Conservation (phyloP, 805 yeast genomes). For the Schwanniomyces sp. region DNA sequence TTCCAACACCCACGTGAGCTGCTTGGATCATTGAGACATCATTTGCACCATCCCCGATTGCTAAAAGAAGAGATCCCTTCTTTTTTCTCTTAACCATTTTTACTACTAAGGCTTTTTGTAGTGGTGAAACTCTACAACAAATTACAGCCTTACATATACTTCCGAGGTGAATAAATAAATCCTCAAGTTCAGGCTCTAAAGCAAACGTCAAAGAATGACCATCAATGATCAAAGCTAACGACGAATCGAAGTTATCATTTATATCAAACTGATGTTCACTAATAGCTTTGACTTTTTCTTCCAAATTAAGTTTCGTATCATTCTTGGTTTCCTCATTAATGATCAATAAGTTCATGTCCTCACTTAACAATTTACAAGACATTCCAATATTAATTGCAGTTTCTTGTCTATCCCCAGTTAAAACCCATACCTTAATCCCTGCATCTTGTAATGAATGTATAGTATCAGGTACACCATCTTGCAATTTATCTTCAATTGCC, state of each 20-base stretch:
- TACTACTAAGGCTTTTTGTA: constrained; percentile 95
- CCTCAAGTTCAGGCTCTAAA: constrained; percentile 76
- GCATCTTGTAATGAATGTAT: constrained; percentile 94
- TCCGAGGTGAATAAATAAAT: constrained; percentile 74
- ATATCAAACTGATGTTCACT: constrained; percentile 61
- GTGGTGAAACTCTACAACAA: constrained; percentile 96
- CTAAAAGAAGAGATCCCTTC: constrained; percentile 72
- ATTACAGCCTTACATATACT: constrained; percentile 91
- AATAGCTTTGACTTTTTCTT: constrained; percentile 75
- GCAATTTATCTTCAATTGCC: constrained; percentile 96
- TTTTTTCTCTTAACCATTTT: constrained; percentile 83
- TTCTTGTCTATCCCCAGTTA: constrained; percentile 98
- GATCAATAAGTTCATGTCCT: constrained; percentile 90
- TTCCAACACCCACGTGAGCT: constrained; percentile 98
- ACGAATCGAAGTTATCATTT: constrained; percentile 59
- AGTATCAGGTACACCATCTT: constrained; percentile 98
- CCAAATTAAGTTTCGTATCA: constrained; percentile 71
- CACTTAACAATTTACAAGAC: constrained; percentile 92
- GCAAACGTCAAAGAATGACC: constrained; percentile 91
- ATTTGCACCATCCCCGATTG: constrained; percentile 99
- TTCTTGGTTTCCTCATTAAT: constrained; percentile 83
- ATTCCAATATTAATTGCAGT: constrained; percentile 98
- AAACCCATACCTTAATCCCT: constrained; percentile 95
- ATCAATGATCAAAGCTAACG: constrained; percentile 89
- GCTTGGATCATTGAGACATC: constrained; percentile 99